Percentiles rank a stretch among this genome's conserved stretches.
Conservation (phyloP, 257 asterid species). For the Cynanchum wilfordii region DNA sequence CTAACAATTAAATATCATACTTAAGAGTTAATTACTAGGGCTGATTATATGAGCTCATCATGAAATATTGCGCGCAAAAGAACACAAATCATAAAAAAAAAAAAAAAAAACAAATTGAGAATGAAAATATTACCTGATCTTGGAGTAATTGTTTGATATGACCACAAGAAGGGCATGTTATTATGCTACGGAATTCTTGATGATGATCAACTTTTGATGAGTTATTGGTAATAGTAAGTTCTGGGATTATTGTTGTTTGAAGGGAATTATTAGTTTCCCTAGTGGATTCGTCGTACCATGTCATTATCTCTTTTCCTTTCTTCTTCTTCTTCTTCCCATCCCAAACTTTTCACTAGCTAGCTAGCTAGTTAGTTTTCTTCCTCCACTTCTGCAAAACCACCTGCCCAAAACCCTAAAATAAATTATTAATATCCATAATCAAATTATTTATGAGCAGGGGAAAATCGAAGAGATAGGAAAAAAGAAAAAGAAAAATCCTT, state of each 20-base stretch:
- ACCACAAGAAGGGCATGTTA: slow-evolving; percentile 51
- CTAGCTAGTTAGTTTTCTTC: slow-evolving; percentile 23
- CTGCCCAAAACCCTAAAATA: neutral
- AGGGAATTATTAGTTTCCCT: slow-evolving; percentile 22
- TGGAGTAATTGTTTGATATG: slow-evolving; percentile 27
- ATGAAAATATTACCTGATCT: slow-evolving; percentile 28
- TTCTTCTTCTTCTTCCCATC: slow-evolving; percentile 35
- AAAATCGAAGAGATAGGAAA: neutral
- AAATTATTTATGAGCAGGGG: neutral
- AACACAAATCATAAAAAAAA: no score
- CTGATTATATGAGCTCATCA: neutral
- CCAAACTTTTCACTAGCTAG: slow-evolving; percentile 14
- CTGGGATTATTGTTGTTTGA: slow-evolving; percentile 27
- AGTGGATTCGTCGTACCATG: slow-evolving; percentile 43
- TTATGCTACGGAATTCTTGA: slow-evolving; percentile 14
- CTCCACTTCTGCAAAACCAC: slow-evolving; percentile 24
- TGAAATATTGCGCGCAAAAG: no score
- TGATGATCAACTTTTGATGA: slow-evolving; percentile 20
- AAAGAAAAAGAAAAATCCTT: neutral
- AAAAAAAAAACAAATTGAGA: no score
- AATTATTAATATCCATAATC: neutral
- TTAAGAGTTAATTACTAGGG: no score
- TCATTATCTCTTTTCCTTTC: slow-evolving; percentile 38
- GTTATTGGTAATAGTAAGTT: slow-evolving; percentile 11
- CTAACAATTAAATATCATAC: no score